These are phyloP conservation scores for Sporisorium sorghi DNA, from an alignment of 1,284 basidiomycete genomes.

Conservation along the genomic window DNA sequence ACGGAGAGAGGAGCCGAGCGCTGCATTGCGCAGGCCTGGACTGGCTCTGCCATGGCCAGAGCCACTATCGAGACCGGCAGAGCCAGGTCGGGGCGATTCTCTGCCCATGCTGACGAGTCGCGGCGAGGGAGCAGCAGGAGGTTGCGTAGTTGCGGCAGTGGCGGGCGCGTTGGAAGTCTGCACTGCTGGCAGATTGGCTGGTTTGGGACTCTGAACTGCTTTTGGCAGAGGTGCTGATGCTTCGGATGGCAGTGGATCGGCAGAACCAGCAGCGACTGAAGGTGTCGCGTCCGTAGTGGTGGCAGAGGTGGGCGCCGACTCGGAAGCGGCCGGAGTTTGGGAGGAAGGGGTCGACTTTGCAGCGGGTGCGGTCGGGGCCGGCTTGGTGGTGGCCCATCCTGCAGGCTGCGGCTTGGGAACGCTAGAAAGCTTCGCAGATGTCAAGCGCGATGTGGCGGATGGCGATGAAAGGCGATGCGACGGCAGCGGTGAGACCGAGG, in stretches of 20 bases:
- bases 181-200: constrained; percentile 16
- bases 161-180: constrained; percentile 9
- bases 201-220: constrained; percentile 30
- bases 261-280: neutral
- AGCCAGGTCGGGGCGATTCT: constrained; percentile 44
- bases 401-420: constrained; percentile 51
- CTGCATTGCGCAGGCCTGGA: constrained; percentile 53
- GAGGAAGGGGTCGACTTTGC: constrained; percentile 23
- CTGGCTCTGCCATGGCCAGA: constrained; percentile 43
- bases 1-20: constrained; percentile 41
- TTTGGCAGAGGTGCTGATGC: constrained; percentile 31
- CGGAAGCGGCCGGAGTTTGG: constrained; percentile 8
- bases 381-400: constrained; percentile 52
- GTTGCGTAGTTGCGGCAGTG: neutral
- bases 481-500: constrained; percentile 33
- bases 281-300: constrained; percentile 10
- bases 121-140: constrained; percentile 40
- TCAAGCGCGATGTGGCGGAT: constrained; percentile 38
- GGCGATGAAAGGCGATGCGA: constrained; percentile 46
- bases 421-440: constrained; percentile 52
- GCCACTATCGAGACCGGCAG: constrained; percentile 40
- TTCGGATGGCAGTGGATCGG: constrained; percentile 35
- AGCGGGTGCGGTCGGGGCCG: constrained; percentile 10
- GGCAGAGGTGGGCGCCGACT: constrained; percentile 6
- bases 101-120: constrained; percentile 55